A percentile compares a stretch with the other conserved stretches of the same genome.
phyloP scores from a whole-genome alignment of 306 rosid species.

The Vicia sativa region DNA sequence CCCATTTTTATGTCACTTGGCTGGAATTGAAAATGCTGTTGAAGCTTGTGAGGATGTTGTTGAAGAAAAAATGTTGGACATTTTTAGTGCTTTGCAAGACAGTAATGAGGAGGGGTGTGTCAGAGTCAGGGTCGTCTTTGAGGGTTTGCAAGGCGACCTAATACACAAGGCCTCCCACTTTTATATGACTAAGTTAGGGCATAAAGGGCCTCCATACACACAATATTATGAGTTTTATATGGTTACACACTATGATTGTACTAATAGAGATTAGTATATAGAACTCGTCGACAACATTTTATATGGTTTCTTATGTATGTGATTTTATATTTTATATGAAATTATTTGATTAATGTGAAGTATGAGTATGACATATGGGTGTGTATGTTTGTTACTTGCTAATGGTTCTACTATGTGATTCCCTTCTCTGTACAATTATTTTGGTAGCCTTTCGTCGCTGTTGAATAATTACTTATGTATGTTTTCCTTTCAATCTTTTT shows the following conservation, averaged over 20 bases:
- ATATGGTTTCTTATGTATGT: background rate
- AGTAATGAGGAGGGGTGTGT: no score
- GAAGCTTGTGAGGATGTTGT: no score
- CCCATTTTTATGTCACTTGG: background rate
- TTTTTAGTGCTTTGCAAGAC: background rate
- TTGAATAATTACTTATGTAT: constrained; percentile 19
- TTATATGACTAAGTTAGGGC: no score
- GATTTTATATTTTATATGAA: background rate
- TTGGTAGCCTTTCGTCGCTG: background rate
- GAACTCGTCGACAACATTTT: constrained; percentile 5
- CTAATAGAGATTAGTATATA: background rate
- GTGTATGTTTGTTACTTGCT: background rate
- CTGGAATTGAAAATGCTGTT: no score
- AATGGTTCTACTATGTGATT: background rate
- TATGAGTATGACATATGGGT: no score
- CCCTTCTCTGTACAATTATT: constrained; percentile 8
- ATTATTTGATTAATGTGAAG: background rate
- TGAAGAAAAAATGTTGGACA: no score
- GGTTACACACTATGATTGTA: no score
- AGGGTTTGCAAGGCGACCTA: no score
- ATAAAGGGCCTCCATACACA: no score
- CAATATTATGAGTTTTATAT: no score
- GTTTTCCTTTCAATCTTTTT: constrained; percentile 30
- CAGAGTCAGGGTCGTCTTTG: no score
- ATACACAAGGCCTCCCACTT: no score